Percentiles rank a stretch among this genome's conserved stretches.
These are phyloP conservation scores for Apiospora kogelbergensis DNA, from an alignment of 2,329 filamentous ascomycete genomes.

Conservation along the genomic window DNA sequence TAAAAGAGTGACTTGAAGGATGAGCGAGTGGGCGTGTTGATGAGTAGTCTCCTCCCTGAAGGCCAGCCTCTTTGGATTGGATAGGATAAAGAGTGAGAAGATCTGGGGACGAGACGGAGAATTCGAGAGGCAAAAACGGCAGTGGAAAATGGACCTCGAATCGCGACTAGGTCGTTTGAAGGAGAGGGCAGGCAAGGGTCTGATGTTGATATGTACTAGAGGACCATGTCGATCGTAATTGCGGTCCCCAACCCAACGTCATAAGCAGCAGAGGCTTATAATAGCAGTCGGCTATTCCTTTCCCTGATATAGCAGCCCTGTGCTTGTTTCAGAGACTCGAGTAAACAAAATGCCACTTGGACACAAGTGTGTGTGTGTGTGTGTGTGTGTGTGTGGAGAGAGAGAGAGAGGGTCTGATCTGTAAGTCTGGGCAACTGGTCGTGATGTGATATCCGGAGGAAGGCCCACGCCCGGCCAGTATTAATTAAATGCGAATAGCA, in stretches of 20 bases:
- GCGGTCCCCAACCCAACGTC: slow-evolving; percentile 9
- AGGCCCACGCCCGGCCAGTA: background rate
- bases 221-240: slow-evolving; percentile 26
- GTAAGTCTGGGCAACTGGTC: background rate
- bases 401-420: background rate
- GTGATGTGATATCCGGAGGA: background rate
- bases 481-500: background rate
- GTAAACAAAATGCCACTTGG: background rate
- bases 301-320: background rate
- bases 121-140: background rate
- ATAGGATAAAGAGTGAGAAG: background rate
- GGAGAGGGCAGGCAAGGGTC: background rate
- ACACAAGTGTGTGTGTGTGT: background rate
- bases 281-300: background rate
- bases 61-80: slow-evolving; percentile 7
- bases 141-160: slow-evolving; percentile 2
- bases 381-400: background rate
- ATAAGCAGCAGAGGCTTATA: slow-evolving; percentile 4
- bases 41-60: background rate
- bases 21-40: background rate
- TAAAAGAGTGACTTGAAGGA: background rate
- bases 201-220: slow-evolving; percentile 13
- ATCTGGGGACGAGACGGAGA: background rate
- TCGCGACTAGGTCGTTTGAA: background rate
- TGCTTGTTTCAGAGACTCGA: background rate